Percentiles rank a stretch among this genome's conserved stretches.
These are phyloP conservation scores for Rosa rugosa DNA, from an alignment of 306 rosid genomes.

Conservation along the genomic window DNA sequence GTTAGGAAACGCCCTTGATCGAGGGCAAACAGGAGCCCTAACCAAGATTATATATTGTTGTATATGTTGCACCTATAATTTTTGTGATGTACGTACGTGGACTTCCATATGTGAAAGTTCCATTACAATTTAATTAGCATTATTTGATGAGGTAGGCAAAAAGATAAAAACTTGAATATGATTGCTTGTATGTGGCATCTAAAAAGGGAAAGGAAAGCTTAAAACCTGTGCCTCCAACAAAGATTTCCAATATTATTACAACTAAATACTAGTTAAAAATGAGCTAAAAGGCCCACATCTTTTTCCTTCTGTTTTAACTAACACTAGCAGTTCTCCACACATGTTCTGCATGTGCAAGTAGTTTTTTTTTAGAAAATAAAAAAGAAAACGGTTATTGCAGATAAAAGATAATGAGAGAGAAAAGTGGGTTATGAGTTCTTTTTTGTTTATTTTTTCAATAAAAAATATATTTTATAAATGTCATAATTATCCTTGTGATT, in stretches of 20 bases:
- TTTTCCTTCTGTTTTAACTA: too few species aligned
- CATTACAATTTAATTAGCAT: background rate
- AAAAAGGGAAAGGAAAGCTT: background rate
- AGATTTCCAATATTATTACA: conserved; percentile 12
- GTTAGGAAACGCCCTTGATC: conserved; percentile 1
- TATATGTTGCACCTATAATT: too few species aligned
- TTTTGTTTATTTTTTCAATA: too few species aligned
- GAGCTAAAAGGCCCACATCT: background rate
- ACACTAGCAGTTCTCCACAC: too few species aligned
- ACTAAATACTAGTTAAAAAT: background rate
- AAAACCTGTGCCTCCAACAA: background rate
- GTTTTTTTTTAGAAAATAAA: too few species aligned
- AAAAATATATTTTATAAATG: too few species aligned
- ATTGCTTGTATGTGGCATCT: background rate
- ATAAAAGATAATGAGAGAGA: too few species aligned
- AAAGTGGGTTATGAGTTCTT: too few species aligned
- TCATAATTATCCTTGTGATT: too few species aligned
- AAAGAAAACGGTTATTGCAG: too few species aligned
- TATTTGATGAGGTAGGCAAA: background rate
- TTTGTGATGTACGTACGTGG: background rate
- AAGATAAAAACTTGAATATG: conserved; percentile 7
- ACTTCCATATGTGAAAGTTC: conserved; percentile 2
- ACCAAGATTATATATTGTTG: background rate
- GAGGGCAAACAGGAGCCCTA: conserved; percentile 12
- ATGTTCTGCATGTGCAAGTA: too few species aligned